These are phyloP conservation scores for Terfezia claveryi DNA, from an alignment of 495 filamentous ascomycete species.

Conservation along the genomic window DNA sequence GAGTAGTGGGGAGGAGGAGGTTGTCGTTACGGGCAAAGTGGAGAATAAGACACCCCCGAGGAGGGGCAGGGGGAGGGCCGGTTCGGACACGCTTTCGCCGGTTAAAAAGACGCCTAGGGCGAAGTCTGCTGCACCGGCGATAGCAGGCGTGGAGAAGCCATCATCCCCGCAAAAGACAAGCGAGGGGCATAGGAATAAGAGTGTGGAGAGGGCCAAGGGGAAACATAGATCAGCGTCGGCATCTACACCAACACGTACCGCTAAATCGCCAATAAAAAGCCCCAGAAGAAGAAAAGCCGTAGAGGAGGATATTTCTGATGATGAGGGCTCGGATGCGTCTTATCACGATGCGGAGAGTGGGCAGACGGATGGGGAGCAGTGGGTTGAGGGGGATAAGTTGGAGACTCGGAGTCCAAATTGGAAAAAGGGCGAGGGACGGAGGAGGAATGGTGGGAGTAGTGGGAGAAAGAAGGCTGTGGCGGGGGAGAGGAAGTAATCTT, in stretches of 20 bases:
- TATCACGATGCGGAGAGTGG: neutral
- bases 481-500: too few relatives aligned
- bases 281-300: neutral
- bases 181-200: neutral
- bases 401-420: neutral
- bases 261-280: neutral
- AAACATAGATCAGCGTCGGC: neutral
- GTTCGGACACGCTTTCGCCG: neutral
- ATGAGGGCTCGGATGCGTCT: neutral
- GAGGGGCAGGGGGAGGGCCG: neutral
- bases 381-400: neutral
- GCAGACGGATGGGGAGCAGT: neutral
- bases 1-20: neutral
- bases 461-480: too few relatives aligned
- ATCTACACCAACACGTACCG: neutral
- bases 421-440: too few relatives aligned
- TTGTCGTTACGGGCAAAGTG: neutral
- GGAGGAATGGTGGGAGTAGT: too few relatives aligned
- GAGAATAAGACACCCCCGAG: neutral
- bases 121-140: too few relatives aligned
- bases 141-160: too few relatives aligned
- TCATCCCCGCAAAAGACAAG: neutral
- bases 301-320: neutral
- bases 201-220: neutral
- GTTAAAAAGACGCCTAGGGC: too few relatives aligned